These are phyloP conservation scores for Peronospora destructor DNA, from an alignment of 352 stramenopile genomes.

Conservation along the genomic window DNA sequence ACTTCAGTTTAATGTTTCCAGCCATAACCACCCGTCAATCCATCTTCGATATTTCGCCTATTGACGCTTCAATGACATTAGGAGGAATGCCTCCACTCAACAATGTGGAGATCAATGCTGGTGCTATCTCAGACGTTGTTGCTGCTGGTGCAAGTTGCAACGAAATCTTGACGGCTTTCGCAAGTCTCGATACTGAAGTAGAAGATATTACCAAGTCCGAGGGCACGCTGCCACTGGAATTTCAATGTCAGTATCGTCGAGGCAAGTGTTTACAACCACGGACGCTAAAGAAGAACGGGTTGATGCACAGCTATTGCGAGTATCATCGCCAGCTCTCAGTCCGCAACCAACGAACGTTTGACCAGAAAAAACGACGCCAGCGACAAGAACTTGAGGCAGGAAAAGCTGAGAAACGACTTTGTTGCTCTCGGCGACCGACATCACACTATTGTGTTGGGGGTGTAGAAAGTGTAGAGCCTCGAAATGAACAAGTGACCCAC, in stretches of 20 bases:
- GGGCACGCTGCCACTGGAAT: conserved; percentile 6
- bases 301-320: conserved; percentile 56
- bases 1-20: conserved; percentile 20
- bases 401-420: neutral
- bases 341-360: conserved; percentile 51
- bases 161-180: conserved; percentile 27
- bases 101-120: conserved; percentile 3
- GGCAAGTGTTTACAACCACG: conserved; percentile 47
- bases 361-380: conserved; percentile 36
- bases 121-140: neutral
- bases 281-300: conserved; percentile 59
- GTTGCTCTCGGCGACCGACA: neutral
- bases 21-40: neutral
- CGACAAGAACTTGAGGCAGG: conserved; percentile 3
- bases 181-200: conserved; percentile 20
- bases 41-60: neutral
- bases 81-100: conserved; percentile 17
- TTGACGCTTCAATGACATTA: conserved; percentile 24
- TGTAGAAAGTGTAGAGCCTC: neutral
- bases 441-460: neutral
- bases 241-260: conserved; percentile 43
- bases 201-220: neutral
- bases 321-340: conserved; percentile 52
- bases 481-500: conserved; percentile 3
- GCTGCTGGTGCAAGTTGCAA: conserved; percentile 4